Conservation (phyloP, 1,139 yeast species). For the Sugiyamaella paludigena region DNA sequence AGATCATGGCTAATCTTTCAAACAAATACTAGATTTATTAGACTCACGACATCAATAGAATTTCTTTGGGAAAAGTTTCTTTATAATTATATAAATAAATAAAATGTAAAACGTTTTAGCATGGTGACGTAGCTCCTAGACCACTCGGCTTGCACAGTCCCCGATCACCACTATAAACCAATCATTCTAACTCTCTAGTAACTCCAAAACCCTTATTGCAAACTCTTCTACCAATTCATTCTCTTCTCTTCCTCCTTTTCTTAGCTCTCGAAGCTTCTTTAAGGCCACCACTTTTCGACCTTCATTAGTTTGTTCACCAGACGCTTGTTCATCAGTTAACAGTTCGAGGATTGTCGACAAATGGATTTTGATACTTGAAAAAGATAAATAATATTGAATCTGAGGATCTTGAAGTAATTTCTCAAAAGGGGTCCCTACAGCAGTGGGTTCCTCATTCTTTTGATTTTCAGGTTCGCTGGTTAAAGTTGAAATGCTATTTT, state of each 20-base stretch:
- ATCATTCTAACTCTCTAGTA: constrained; percentile 13
- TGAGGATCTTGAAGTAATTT: constrained; percentile 40
- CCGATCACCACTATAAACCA: too few species aligned
- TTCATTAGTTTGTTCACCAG: constrained; percentile 45
- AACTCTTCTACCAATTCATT: constrained; percentile 69
- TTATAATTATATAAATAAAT: too few species aligned
- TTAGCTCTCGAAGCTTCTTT: constrained; percentile 55
- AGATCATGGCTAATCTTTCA: neutral
- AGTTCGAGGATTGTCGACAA: constrained; percentile 49
- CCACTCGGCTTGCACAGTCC: too few species aligned
- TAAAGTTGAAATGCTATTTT: neutral
- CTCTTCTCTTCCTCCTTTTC: constrained; percentile 62
- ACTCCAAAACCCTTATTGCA: constrained; percentile 26
- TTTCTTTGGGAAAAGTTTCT: too few species aligned
- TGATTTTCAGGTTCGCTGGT: constrained; percentile 2
- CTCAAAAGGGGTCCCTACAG: constrained; percentile 16
- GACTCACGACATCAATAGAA: too few species aligned
- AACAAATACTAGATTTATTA: neutral
- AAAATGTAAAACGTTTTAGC: neutral
- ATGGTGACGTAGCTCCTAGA: neutral
- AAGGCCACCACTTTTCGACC: constrained; percentile 58
- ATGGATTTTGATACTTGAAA: constrained; percentile 54
- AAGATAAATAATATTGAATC: constrained; percentile 45
- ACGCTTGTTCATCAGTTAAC: constrained; percentile 44
- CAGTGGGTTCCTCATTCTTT: neutral